A percentile compares a stretch with the other conserved stretches of the same genome.
These are phyloP conservation scores for Heliosperma pusillum DNA, from an alignment of 148 eudicot species.

Conservation along the genomic window DNA sequence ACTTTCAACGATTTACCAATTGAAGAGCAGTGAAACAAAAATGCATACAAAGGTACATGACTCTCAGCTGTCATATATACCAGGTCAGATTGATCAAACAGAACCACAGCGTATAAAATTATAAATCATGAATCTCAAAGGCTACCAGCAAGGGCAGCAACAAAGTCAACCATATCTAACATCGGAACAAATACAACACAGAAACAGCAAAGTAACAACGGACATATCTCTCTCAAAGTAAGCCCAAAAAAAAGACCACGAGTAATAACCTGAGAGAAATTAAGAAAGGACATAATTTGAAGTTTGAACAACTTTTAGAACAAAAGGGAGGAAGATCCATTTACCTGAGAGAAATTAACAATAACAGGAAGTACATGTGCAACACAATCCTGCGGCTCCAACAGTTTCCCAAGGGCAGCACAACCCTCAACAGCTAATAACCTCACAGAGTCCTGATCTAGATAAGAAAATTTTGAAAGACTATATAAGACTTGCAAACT, in stretches of 20 bases:
- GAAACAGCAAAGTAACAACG: too few relatives aligned
- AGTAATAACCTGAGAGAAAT: background rate
- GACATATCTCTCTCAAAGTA: background rate
- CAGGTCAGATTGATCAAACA: too few relatives aligned
- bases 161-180: too few relatives aligned
- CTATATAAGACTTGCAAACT: background rate
- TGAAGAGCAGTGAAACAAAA: background rate
- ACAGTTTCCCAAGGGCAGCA: conserved; percentile 95
- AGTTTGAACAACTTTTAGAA: too few relatives aligned
- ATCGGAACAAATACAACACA: too few relatives aligned
- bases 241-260: conserved; percentile 8
- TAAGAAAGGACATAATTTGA: too few relatives aligned
- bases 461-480: background rate
- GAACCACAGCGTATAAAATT: too few relatives aligned
- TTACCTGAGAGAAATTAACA: conserved; percentile 92
- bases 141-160: too few relatives aligned
- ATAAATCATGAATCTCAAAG: too few relatives aligned
- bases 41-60: too few relatives aligned
- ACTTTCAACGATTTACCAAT: background rate
- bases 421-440: conserved; percentile 97
- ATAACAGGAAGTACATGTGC: conserved; percentile 96
- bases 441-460: conserved; percentile 99
- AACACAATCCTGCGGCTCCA: conserved; percentile 96
- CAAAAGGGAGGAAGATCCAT: background rate
- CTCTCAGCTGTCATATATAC: too few relatives aligned